These are phyloP conservation scores for Talaromyces funiculosus DNA, from an alignment of 2,329 filamentous ascomycete genomes.

Conservation along the genomic window DNA sequence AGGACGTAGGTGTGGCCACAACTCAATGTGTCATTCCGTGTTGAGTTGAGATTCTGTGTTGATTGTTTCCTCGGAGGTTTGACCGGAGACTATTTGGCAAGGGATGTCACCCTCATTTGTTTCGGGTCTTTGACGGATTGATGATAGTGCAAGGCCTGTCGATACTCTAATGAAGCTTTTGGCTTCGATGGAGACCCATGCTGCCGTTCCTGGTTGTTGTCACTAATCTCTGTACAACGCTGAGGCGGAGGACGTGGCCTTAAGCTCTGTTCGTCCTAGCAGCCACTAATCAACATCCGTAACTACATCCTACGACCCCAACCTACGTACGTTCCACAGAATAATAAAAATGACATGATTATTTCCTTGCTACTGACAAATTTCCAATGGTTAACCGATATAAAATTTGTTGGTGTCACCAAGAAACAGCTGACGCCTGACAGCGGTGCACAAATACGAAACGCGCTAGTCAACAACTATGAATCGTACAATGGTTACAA, in stretches of 20 bases:
- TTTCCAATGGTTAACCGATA: not conserved
- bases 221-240: not conserved
- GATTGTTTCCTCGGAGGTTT: not conserved
- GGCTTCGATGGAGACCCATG: not conserved
- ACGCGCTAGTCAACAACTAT: not conserved
- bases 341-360: not conserved
- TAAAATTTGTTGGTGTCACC: not conserved
- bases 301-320: not conserved
- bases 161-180: not conserved
- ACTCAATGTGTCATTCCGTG: not conserved
- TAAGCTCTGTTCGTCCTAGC: not conserved
- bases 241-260: not conserved
- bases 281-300: not conserved
- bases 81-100: not conserved
- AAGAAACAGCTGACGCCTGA: not conserved
- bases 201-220: not conserved
- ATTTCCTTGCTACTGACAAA: no score
- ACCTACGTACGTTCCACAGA: not conserved
- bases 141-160: not conserved
- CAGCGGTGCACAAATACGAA: not conserved
- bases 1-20: not conserved
- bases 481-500: not conserved
- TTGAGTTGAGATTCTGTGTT: not conserved
- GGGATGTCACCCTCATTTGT: not conserved
- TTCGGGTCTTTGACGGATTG: not conserved